Base-by-base conservation (phyloP, 345 rosid genomes). In the Euclidium syriacum region DNA sequence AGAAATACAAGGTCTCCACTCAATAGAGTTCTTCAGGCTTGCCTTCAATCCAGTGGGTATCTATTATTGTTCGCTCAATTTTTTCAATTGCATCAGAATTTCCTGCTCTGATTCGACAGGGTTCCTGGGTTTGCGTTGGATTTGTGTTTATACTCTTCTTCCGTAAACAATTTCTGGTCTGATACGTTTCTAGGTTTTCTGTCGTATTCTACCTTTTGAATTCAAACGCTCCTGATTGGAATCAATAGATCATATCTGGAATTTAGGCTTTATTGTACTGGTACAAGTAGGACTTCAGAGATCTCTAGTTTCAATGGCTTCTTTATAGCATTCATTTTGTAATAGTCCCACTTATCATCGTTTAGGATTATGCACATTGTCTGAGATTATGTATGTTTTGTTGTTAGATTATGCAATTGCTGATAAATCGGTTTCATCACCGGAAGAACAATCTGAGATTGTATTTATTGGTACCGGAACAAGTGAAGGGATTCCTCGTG, bases 401-500 rank as follows among this genome's bases (percentile, higher is more conserved):
- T 32, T 36, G 52, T 30, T 79, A 80, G 91, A 70, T 78, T 53
- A 42, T 62, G 77, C 80, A 5, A 67, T 46, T 60, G 71, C 39
- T 24, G 75, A 64, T 46, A 48, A 50, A 51, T 62, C 30, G 58
- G 68, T 48, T 26, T 34, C 78, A 41, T 46, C 65, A 58, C 61
- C 76, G 0, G 16, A 49, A 29, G 77, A 77, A 40, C 77, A 57
- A 47, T 80, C 95, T 11, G 98, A 88, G 79, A 83, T 91, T 42
- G 69, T 91, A 44, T 91, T 91, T 65, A 47, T 88, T 65, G 96
- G 96, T 15, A 86, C 95, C 5, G 96, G 98, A 76, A 91, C 96
- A 16, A 91, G 98, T 62, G 98, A 91, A 83, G 96, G 96, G 70
- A 85, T 91, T 67, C 96, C 96, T 17, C 87, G 96, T 55, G 81